These are phyloP conservation scores for Licmophora abbreviata DNA, from an alignment of 108 stramenopile genomes.

Conservation along the genomic window DNA sequence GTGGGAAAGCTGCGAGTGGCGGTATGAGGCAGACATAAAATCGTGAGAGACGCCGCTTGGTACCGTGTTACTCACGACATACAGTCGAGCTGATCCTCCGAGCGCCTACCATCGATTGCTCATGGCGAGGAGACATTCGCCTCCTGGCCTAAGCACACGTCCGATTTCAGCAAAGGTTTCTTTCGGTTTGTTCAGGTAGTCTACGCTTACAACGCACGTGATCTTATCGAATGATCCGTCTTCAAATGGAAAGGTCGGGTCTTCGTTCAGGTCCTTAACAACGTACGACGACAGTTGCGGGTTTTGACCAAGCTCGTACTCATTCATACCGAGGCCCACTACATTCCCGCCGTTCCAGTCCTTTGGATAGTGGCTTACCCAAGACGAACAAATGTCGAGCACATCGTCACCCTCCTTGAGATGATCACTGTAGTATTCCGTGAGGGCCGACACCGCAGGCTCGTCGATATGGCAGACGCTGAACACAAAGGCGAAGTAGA, in stretches of 20 bases:
- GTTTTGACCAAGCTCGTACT: constrained; percentile 85
- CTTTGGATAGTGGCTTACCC: constrained; percentile 86
- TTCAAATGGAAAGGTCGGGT: constrained; percentile 80
- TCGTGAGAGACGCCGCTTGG: too few relatives aligned
- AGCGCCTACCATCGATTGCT: constrained; percentile 68
- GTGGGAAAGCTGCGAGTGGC: constrained; percentile 44
- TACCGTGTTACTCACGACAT: not conserved
- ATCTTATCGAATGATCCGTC: constrained; percentile 87
- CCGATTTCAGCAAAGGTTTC: constrained; percentile 81
- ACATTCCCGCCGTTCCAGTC: constrained; percentile 69
- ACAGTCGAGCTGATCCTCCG: not conserved
- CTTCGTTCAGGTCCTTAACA: constrained; percentile 85
- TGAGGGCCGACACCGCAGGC: constrained; percentile 61
- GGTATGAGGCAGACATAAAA: not conserved
- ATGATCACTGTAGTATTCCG: constrained; percentile 65
- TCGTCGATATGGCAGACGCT: constrained; percentile 82
- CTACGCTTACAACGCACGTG: constrained; percentile 90
- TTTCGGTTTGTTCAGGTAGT: constrained; percentile 81
- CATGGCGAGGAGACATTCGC: constrained; percentile 79
- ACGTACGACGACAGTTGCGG: constrained; percentile 73
- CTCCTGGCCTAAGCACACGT: constrained; percentile 87
- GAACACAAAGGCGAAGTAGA: too few relatives aligned
- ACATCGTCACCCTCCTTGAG: constrained; percentile 82
- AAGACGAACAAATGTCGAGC: constrained; percentile 89
- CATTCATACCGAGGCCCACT: constrained; percentile 88